Evolutionary conservation across 306 rosid species (phyloP).

Genomic region (Acacia acuminata): DNA sequence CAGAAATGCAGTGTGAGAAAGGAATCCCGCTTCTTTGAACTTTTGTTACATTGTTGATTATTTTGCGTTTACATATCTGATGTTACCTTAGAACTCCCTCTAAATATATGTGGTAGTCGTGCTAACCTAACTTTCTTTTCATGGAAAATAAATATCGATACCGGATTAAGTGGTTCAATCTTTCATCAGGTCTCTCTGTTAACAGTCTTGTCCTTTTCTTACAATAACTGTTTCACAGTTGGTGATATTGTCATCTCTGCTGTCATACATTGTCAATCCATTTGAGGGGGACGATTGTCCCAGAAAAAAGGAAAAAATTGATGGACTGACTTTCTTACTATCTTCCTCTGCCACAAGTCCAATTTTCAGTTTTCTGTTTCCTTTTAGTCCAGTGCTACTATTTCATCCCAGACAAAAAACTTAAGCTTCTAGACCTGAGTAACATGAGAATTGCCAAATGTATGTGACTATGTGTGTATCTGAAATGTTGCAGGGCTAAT

Average conservation of each 20-base stretch:
- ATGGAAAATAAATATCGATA: background rate
- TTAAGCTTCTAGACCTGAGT: background rate
- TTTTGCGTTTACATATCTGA: constrained; percentile 17
- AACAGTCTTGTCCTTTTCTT: background rate
- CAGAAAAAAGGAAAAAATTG: background rate
- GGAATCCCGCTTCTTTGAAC: background rate
- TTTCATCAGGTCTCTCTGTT: background rate
- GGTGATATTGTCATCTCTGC: background rate
- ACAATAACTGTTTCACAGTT: background rate
- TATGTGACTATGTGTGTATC: background rate
- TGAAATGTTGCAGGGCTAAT: background rate
- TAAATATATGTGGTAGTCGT: constrained; percentile 15
- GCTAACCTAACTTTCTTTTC: constrained; percentile 15
- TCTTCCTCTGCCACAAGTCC: background rate
- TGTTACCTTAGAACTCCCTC: constrained; percentile 23
- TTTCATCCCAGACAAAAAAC: background rate
- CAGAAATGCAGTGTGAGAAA: background rate
- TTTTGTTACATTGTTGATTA: background rate
- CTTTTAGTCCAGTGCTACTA: background rate
- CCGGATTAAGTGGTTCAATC: constrained; percentile 17
- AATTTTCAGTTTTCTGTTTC: background rate
- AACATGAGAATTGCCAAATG: background rate
- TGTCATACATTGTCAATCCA: background rate
- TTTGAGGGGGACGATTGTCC: background rate
- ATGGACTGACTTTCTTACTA: background rate